Percentiles rank a stretch among this genome's conserved stretches.
phyloP scores from a whole-genome alignment of 176 grass and related monocot genomes.

The Lolium multiflorum region DNA sequence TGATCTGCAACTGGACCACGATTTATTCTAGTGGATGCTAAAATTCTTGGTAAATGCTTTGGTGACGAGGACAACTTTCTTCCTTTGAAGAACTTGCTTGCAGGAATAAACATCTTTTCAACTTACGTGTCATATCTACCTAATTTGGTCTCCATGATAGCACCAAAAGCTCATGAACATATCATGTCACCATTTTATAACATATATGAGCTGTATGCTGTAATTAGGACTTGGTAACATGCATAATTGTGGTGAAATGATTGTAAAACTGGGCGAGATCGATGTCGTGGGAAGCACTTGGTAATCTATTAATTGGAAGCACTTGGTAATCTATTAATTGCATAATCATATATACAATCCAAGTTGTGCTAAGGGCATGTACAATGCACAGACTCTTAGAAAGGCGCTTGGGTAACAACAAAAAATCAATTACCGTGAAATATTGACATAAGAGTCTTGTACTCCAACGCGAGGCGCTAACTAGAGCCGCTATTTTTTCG shows the following conservation, averaged over 20 bases:
- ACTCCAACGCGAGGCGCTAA: too few species aligned
- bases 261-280: conserved; percentile 27
- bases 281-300: conserved; percentile 51
- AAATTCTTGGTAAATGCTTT: conserved; percentile 35
- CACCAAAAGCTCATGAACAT: conserved; percentile 28
- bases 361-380: conserved; percentile 21
- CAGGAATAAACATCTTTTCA: conserved; percentile 26
- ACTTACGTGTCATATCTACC: conserved; percentile 26
- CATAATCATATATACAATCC: neutral
- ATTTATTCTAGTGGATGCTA: conserved; percentile 24
- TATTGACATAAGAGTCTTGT: too few species aligned
- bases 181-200: conserved; percentile 4
- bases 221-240: neutral
- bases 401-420: too few species aligned
- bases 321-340: conserved; percentile 41
- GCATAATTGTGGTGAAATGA: neutral
- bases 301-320: conserved; percentile 35
- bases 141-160: conserved; percentile 47
- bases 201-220: neutral
- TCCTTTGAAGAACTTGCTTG: conserved; percentile 25
- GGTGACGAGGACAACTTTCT: conserved; percentile 22
- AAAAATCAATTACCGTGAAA: too few species aligned
- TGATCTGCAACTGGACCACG: neutral
- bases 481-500: too few species aligned
- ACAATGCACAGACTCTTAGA: too few species aligned